Evolutionary conservation across 345 rosid genomes (phyloP).

Genomic region (Salix caprea): DNA sequence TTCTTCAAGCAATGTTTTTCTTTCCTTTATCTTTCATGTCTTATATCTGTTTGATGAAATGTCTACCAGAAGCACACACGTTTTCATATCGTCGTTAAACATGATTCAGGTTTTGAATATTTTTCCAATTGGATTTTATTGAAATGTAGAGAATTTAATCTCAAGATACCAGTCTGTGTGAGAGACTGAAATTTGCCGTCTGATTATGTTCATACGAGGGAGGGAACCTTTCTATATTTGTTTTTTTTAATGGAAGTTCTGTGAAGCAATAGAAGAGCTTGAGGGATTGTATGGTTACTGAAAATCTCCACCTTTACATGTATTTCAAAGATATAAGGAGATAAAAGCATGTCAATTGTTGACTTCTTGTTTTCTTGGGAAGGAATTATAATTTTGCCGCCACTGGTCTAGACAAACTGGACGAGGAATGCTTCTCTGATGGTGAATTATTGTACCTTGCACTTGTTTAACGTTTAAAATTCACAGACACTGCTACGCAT

Average conservation of each 20-base stretch:
- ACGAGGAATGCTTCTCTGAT: too few relatives aligned
- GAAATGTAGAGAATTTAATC: background rate
- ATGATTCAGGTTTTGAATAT: background rate
- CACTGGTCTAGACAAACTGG: too few relatives aligned
- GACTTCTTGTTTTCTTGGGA: too few relatives aligned
- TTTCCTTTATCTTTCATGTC: background rate
- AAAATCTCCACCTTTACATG: background rate
- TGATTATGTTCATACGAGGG: background rate
- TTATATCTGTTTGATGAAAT: constrained; percentile 46
- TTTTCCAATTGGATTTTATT: background rate
- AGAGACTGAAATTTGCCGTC: background rate
- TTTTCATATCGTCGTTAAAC: too few relatives aligned
- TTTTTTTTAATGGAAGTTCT: too few relatives aligned
- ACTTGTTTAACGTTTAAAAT: too few relatives aligned
- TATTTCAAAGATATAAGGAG: background rate
- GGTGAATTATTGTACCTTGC: too few relatives aligned
- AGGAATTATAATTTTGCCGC: too few relatives aligned
- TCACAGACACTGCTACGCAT: too few relatives aligned
- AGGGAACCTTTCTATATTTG: background rate
- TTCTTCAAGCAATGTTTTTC: background rate
- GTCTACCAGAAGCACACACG: constrained; percentile 19
- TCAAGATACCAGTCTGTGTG: background rate
- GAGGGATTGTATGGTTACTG: background rate
- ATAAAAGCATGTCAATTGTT: too few relatives aligned
- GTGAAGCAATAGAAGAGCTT: too few relatives aligned